A percentile compares a stretch with the other conserved stretches of the same genome.
Evolutionary conservation across 73 alveolate genomes (phyloP).

Genomic region (Symbiodinium pilosum): DNA sequence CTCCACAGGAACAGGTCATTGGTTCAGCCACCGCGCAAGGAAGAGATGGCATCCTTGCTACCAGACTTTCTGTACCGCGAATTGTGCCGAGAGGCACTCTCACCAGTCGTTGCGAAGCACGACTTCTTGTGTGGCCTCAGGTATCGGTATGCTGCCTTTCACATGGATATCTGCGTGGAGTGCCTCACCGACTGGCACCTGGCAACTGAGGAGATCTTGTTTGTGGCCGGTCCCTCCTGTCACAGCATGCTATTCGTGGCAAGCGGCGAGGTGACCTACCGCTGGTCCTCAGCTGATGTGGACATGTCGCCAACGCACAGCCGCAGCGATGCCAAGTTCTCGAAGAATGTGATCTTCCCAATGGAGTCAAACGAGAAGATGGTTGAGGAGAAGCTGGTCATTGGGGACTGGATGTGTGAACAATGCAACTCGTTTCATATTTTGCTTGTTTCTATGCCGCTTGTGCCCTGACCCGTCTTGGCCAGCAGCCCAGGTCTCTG

Average conservation of each 20-base stretch:
- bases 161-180: background rate
- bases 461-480: too few species aligned
- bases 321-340: background rate
- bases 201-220: background rate
- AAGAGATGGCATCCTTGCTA: background rate
- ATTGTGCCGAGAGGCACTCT: background rate
- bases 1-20: background rate
- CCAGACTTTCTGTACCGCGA: background rate
- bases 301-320: background rate
- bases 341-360: background rate
- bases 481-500: background rate
- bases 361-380: background rate
- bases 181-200: background rate
- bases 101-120: slow-evolving; percentile 11
- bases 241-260: background rate
- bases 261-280: background rate
- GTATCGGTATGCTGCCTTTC: background rate
- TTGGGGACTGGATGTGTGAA: slow-evolving; percentile 3
- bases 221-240: background rate
- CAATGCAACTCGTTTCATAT: background rate
- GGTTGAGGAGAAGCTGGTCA: background rate
- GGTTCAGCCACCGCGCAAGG: background rate
- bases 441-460: too few species aligned
- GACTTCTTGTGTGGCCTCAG: background rate
- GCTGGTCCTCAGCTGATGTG: background rate